Base-by-base conservation (phyloP, 345 rosid genomes). In the Gossypium australe region DNA sequence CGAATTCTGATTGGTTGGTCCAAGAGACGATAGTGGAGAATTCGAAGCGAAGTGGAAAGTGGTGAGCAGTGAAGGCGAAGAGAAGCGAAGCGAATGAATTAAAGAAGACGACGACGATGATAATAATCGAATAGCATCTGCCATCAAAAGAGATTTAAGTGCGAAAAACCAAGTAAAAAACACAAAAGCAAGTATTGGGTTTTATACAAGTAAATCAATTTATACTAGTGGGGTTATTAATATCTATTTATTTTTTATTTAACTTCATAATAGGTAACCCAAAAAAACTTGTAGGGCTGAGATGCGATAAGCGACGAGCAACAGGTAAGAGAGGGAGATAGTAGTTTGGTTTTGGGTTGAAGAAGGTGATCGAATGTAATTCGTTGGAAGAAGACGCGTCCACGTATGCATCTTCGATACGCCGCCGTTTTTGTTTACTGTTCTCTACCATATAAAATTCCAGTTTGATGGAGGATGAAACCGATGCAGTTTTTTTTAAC, bases 1-100 rank as follows among this genome's bases (percentile, higher is more conserved):
- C 10, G 48, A 60, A 73, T n/a, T 59, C 27, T 11, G 68, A 61
- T 8, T 43, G 57, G 16, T 24, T 3, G 45, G 75, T 2, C 34
- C 41, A 25, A 25, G 55, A 72, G 67, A 45, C 5, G 9, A 29
- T n/a, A 4, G 47, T 7, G 51, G 52, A 24, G 1, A 41, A 44
- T 1, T 8, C 0, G 58, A 41, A 43, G 41, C 4, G 13, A 29
- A 18, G 53, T 27, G 51, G 29, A 56, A 71, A 62, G 75, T 22
- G 67, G 25, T 25, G 10, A 60, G 34, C 11, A 59, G 16, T 16
- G 45, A 73, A 27, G 59, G 67, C 20, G 68, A 2, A 47, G 76
- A 29, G 24, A 69, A 49, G 18, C 59, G 72, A 27, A 51, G 59
- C 20, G 76, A 73, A 27, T 73, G 75, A 72, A 60, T 69, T 27